Evolutionary conservation across 345 rosid species (phyloP), one percentile per base, ranked within the genome.

Genomic region (Euphorbia peplus): DNA sequence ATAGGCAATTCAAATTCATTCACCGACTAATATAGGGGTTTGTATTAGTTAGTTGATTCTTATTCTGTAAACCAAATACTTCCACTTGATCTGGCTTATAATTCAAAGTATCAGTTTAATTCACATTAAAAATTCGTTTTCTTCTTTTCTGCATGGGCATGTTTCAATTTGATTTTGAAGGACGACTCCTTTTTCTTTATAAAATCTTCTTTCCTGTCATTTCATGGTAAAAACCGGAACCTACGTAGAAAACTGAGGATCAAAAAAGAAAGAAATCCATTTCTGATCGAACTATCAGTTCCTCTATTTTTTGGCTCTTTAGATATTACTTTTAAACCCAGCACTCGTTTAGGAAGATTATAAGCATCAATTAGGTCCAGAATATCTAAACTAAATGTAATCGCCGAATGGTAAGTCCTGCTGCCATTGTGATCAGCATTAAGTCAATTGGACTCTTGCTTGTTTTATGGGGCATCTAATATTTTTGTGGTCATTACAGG

Each of bases 401-500:
- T 24, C 32, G 21, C 16, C 14, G 21, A 10, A 7, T 42, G 44
- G 3, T 46, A 13, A 32, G 16, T 54, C 63, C 48, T 16, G 32
- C 47, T 58, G 37, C 37, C 6, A 32, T 32, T 32, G 37, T 32
- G 37, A 6, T 32, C 37, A 32, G 37, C 37, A 32, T 32, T 32
- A 32, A 2, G 37, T 32, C 37, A 32, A n/a, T n/a, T n/a, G n/a
- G 37, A 32, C 37, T 32, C 4, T 1, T 5, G 42, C 42, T 39
- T 39, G 9, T 4, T 39, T 39, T 39, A 11, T 11, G 8, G 9
- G 57, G 32, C 30, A 30, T 24, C 32, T 37, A 64, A 48, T 61
- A n/a, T n/a, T n/a, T 39, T 28, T 59, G 3, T 75, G 73, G 66
- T 24, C 22, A 35, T 64, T 41, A 50, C 61, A 95, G 99, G 93